Evolutionary conservation across 1,139 yeast genomes (phyloP).

Genomic region (Debaryomycetaceae sp.): DNA sequence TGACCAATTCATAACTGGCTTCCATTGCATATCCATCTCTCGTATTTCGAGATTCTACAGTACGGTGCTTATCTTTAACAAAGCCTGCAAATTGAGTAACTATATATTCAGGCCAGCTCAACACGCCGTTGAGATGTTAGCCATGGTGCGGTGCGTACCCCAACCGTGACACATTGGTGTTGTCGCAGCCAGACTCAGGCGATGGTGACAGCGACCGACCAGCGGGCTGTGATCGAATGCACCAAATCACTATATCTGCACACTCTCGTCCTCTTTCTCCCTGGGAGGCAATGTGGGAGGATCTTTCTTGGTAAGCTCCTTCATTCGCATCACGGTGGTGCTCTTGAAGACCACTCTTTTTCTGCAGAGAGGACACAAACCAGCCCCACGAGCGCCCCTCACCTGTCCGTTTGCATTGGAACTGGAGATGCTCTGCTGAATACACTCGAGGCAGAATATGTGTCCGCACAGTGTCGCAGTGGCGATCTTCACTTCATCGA

Average conservation of each 20-base stretch:
- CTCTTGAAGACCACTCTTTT: conserved; percentile 39
- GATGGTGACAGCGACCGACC: too few species aligned
- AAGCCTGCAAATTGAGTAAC: too few species aligned
- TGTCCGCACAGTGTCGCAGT: conserved; percentile 47
- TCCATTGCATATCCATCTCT: too few species aligned
- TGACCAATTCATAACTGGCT: too few species aligned
- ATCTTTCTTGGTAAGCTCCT: conserved; percentile 14
- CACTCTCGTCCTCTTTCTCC: conserved; percentile 7
- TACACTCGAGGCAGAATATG: conserved; percentile 43
- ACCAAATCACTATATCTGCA: conserved; percentile 1
- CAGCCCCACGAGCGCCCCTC: conserved; percentile 32
- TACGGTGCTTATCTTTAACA: too few species aligned
- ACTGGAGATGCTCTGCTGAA: conserved; percentile 39
- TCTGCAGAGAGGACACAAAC: conserved; percentile 46
- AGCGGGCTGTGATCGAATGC: too few species aligned
- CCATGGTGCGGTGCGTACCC: too few species aligned
- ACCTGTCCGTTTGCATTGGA: conserved; percentile 44
- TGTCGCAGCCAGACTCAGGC: too few species aligned
- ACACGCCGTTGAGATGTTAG: too few species aligned
- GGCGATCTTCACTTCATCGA: conserved; percentile 39
- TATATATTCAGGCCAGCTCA: too few species aligned
- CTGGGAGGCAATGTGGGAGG: conserved; percentile 11
- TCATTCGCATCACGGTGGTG: conserved; percentile 34
- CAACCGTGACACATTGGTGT: too few species aligned
- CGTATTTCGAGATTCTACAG: too few species aligned